Evolutionary conservation across 768 basidiomycete genomes (phyloP).

Genomic region (Leccinum variicolor): DNA sequence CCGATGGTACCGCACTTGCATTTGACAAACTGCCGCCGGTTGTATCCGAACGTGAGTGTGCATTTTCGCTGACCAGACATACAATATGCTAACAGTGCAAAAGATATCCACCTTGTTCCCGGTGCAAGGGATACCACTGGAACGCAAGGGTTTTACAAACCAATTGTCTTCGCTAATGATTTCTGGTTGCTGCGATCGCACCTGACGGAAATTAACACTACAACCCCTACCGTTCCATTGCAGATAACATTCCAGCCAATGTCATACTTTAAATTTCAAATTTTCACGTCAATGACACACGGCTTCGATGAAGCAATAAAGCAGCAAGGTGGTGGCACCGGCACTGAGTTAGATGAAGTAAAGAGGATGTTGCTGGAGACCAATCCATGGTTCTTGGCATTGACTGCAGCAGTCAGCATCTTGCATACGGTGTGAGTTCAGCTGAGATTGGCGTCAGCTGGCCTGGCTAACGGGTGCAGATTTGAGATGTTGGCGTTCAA

Average conservation of each 20-base stretch:
- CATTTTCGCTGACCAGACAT: not conserved
- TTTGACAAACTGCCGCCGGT: conserved; percentile 56
- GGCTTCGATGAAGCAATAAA: conserved; percentile 87
- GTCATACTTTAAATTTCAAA: conserved; percentile 82
- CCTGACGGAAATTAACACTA: conserved; percentile 81
- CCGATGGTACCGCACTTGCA: conserved; percentile 58
- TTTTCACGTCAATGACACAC: conserved; percentile 80
- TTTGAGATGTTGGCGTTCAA: conserved; percentile 98
- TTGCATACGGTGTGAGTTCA: conserved; percentile 78
- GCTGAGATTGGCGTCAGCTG: not conserved
- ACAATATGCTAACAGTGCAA: conserved; percentile 9
- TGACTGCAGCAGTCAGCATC: conserved; percentile 82
- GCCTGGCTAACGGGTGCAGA: conserved; percentile 36
- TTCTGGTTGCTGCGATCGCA: conserved; percentile 90
- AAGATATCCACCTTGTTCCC: conserved; percentile 65
- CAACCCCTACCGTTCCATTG: conserved; percentile 74
- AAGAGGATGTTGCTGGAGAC: conserved; percentile 92
- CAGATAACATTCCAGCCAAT: conserved; percentile 83
- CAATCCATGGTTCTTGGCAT: conserved; percentile 81
- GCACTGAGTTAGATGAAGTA: conserved; percentile 86
- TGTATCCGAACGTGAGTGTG: conserved; percentile 55
- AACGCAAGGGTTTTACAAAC: conserved; percentile 72
- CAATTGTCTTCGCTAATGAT: conserved; percentile 90
- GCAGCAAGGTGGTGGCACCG: conserved; percentile 58
- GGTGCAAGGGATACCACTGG: conserved; percentile 61